Conservation (phyloP, 805 yeast genomes). For the Brettanomyces anomalus region DNA sequence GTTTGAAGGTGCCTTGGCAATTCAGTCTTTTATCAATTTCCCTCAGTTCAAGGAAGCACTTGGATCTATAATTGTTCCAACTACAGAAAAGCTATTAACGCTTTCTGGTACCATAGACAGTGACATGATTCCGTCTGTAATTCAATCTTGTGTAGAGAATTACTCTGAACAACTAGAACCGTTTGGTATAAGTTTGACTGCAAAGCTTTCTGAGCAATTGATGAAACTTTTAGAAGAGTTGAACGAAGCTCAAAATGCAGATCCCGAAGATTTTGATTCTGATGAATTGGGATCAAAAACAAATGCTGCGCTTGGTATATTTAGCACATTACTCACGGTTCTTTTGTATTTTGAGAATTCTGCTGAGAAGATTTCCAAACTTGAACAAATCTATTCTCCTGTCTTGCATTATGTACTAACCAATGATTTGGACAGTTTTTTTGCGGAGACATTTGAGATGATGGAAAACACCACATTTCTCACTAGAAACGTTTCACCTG, state of each 20-base stretch:
- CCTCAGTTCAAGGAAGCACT: constrained; percentile 63
- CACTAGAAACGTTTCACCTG: constrained; percentile 50
- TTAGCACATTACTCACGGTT: constrained; percentile 85
- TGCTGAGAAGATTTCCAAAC: constrained; percentile 49
- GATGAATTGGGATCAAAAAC: constrained; percentile 55
- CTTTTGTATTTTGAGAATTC: constrained; percentile 80
- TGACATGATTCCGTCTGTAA: constrained; percentile 79
- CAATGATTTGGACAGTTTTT: constrained; percentile 67
- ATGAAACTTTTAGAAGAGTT: constrained; percentile 62
- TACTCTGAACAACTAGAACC: constrained; percentile 88
- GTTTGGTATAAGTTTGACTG: constrained; percentile 61
- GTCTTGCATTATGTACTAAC: constrained; percentile 59
- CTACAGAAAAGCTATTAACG: constrained; percentile 70
- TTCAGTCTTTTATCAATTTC: constrained; percentile 66
- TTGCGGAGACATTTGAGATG: constrained; percentile 74
- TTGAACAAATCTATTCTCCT: constrained; percentile 72
- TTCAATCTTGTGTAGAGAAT: constrained; percentile 91
- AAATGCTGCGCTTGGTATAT: constrained; percentile 77
- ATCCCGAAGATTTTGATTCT: constrained; percentile 42
- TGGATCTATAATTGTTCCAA: constrained; percentile 59
- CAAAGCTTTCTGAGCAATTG: constrained; percentile 66
- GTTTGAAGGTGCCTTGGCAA: constrained; percentile 75
- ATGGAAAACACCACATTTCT: constrained; percentile 67
- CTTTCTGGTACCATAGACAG: constrained; percentile 77
- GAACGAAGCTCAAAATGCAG: constrained; percentile 46